Percentiles rank a stretch among this genome's conserved stretches.
Evolutionary conservation across 2,329 filamentous ascomycete species (phyloP).

Genomic region (Colletotrichum coccodes): DNA sequence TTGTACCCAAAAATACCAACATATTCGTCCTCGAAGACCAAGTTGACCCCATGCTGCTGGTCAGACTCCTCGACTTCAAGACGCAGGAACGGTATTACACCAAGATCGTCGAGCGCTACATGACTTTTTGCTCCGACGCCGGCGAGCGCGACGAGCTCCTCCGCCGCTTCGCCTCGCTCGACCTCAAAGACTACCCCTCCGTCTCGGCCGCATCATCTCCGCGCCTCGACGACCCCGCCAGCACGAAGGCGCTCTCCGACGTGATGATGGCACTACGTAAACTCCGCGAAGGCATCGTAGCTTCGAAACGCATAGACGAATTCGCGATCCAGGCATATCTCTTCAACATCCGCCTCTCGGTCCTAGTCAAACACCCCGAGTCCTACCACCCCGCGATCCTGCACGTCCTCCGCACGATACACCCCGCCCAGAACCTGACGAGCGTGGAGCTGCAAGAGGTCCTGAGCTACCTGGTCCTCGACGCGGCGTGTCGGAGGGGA

Average conservation of each 20-base stretch:
- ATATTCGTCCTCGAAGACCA: too few relatives aligned
- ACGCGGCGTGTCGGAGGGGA: constrained; percentile 85
- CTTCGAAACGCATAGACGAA: constrained; percentile 77
- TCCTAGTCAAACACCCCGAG: constrained; percentile 84
- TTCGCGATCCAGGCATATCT: constrained; percentile 93
- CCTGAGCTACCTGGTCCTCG: constrained; percentile 82
- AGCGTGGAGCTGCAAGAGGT: constrained; percentile 82
- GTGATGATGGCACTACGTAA: constrained; percentile 90
- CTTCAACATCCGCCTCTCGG: constrained; percentile 86
- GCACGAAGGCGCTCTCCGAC: constrained; percentile 73
- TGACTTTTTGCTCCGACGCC: constrained; percentile 85
- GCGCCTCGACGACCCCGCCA: constrained; percentile 40
- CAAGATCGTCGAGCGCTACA: constrained; percentile 88
- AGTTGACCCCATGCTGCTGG: not conserved
- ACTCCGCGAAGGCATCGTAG: constrained; percentile 88
- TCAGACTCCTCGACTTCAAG: constrained; percentile 77
- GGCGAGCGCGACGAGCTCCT: constrained; percentile 79
- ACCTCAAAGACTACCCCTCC: constrained; percentile 43
- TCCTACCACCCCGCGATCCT: constrained; percentile 90
- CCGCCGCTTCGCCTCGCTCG: constrained; percentile 76
- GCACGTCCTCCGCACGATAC: constrained; percentile 79
- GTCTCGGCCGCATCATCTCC: constrained; percentile 24
- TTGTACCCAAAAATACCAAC: not conserved
- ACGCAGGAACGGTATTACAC: constrained; percentile 87
- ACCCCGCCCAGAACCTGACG: constrained; percentile 74